Percentiles rank a stretch among this genome's conserved stretches.
These are phyloP conservation scores for Trichaptum fuscoviolaceum DNA, from an alignment of 768 basidiomycete species.

Conservation along the genomic window DNA sequence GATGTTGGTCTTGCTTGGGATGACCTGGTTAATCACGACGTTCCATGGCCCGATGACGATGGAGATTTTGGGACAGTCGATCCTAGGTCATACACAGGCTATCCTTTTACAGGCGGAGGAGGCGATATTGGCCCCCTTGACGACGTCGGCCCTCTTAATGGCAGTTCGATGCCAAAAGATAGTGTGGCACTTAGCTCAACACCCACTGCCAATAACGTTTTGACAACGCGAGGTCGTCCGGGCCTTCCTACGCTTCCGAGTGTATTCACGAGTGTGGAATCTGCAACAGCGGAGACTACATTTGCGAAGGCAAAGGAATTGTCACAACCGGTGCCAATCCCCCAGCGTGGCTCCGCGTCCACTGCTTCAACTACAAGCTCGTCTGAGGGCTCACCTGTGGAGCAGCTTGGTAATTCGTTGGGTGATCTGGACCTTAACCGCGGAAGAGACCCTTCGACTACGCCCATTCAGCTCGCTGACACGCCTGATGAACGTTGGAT, in stretches of 20 bases:
- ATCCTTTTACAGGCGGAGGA: background rate
- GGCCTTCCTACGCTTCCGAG: background rate
- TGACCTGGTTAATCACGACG: slow-evolving; percentile 30
- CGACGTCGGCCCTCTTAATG: background rate
- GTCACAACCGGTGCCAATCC: slow-evolving; percentile 17
- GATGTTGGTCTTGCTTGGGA: slow-evolving; percentile 55
- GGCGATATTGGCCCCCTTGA: background rate
- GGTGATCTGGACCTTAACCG: slow-evolving; percentile 34
- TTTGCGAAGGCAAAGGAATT: background rate
- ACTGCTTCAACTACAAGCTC: slow-evolving; percentile 41
- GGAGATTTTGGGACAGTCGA: slow-evolving; percentile 16
- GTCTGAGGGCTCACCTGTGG: slow-evolving; percentile 43
- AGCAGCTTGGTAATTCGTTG: slow-evolving; percentile 29
- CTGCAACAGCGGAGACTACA: background rate
- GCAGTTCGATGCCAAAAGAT: slow-evolving; percentile 48
- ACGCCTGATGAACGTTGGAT: slow-evolving; percentile 3
- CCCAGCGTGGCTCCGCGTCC: slow-evolving; percentile 24
- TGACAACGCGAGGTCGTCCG: slow-evolving; percentile 11
- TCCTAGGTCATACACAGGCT: slow-evolving; percentile 7
- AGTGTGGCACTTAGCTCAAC: slow-evolving; percentile 37
- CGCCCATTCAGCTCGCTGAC: slow-evolving; percentile 38
- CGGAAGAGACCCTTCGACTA: slow-evolving; percentile 48
- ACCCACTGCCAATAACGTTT: slow-evolving; percentile 21
- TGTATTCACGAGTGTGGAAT: background rate
- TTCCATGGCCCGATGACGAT: slow-evolving; percentile 19